phyloP scores from a whole-genome alignment of 225 moss, liverwort and hornwort species.

The Sphagnum tenellum region DNA sequence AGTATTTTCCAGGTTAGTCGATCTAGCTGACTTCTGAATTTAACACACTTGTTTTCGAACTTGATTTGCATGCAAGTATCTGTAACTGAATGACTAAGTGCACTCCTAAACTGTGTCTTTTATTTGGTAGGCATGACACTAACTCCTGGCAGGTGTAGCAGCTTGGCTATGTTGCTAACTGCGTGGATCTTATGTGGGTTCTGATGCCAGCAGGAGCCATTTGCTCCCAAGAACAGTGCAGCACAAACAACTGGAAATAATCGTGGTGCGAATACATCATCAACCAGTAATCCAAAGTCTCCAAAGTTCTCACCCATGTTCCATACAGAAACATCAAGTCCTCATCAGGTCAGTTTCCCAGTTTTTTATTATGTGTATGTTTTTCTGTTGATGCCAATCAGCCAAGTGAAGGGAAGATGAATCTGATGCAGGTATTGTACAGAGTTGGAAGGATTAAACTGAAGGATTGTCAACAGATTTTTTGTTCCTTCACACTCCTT shows the following conservation, averaged over 20 bases:
- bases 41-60: no score
- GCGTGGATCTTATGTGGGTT: background rate
- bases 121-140: no score
- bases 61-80: no score
- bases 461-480: no score
- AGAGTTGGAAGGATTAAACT: no score
- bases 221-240: conserved; percentile 3
- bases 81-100: no score
- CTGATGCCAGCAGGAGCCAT: conserved; percentile 19
- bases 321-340: conserved; percentile 2
- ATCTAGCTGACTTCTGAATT: background rate
- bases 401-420: no score
- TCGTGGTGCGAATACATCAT: background rate
- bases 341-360: conserved; percentile 3
- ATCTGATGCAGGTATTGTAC: no score
- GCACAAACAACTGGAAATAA: conserved; percentile 4
- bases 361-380: no score
- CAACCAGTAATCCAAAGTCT: background rate
- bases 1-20: conserved; percentile 46
- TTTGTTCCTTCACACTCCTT: background rate
- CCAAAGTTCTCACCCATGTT: conserved; percentile 10
- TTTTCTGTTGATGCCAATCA: no score
- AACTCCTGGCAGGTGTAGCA: background rate
- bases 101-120: no score
- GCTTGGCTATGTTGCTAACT: background rate